Base-by-base conservation (phyloP, 345 rosid genomes). In the Hibiscus tridactylites region DNA sequence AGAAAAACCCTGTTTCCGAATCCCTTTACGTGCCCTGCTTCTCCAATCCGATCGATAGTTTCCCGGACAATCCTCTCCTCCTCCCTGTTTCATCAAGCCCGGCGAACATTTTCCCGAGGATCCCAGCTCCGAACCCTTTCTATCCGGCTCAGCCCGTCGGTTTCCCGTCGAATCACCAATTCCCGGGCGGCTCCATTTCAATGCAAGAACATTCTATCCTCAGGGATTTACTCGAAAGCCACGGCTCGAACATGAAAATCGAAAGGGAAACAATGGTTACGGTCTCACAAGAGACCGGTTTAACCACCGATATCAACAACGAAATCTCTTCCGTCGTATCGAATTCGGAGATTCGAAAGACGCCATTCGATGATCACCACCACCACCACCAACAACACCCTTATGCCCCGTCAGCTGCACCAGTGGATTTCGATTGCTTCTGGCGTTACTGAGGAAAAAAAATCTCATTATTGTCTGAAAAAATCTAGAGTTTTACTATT, bases 21-120 rank as follows among this genome's bases (percentile, higher is more conserved):
- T 68, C 81, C 61, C 74, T 79, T 70, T 81, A 88, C 90, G 87
- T 87, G 90, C 88, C 89, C 90, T 88, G 95, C 92, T 84, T 86
- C 92, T 80, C 95, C 91, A 85, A 75, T 76, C 78, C 87, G 12
- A 72, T 50, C 64, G 71, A 76, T 60, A 74, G 71, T 74, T 83
- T 78, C 73, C 60, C 70, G 61, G 63, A 59, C 31, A 59, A 4
- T 50, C 54, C 54, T 0, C n/a, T 50, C 6, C 61, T 70, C 28
- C 46, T 79, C 11, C 37, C 85, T 2, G 57, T 78, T 44, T 70
- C 83, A 21, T 67, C 79, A 1, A 6, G 42, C 42, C 9, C 42
- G 9, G 42, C 42, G 78, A 70, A 65, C 6, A 49, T 17, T 75
- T 81, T 76, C 15, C 73, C 84, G n/a, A 78, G 80, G 60, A 53